Evolutionary conservation across 345 rosid genomes (phyloP).

Genomic region (Eucalyptus dawsonii): DNA sequence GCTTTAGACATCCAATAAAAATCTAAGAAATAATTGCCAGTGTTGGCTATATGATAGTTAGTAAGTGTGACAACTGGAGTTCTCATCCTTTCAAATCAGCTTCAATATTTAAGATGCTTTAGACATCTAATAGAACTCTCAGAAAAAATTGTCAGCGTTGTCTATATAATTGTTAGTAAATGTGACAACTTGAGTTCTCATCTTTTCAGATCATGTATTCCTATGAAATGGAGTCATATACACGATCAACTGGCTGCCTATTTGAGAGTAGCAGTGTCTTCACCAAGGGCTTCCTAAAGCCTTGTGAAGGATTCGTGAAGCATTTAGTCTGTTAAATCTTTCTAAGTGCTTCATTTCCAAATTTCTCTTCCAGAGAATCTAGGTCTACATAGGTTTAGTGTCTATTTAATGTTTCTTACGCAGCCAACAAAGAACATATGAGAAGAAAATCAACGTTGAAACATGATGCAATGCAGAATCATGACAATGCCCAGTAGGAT

Average conservation of each 20-base stretch:
- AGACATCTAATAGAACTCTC: background rate
- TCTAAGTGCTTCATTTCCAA: background rate
- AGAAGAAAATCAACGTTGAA: background rate
- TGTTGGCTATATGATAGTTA: background rate
- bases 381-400: background rate
- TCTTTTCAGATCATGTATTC: background rate
- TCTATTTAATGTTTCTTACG: background rate
- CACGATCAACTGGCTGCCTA: background rate
- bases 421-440: background rate
- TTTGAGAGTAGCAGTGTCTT: background rate
- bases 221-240: background rate
- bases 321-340: background rate
- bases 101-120: background rate
- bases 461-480: background rate
- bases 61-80: background rate
- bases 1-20: background rate
- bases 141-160: background rate
- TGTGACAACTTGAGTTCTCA: background rate
- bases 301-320: background rate
- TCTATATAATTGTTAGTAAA: background rate
- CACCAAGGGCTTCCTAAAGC: background rate
- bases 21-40: background rate
- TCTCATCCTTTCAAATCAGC: background rate
- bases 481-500: background rate
- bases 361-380: background rate